A percentile compares a stretch with the other conserved stretches of the same genome.
phyloP scores from a whole-genome alignment of 2,329 filamentous ascomycete species.

The Clonostachys byssicola region DNA sequence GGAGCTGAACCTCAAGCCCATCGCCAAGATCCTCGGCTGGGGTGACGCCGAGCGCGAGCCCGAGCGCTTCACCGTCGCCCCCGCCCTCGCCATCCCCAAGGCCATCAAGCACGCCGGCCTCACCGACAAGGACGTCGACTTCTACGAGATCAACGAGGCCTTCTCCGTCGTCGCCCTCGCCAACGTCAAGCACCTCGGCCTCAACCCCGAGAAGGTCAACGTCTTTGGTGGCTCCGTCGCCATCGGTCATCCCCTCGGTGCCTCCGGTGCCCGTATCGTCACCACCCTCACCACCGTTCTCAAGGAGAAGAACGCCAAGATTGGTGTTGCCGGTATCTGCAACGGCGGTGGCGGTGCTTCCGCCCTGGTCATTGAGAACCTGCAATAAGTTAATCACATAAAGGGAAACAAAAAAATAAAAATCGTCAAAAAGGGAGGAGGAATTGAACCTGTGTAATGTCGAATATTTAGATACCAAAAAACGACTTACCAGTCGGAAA shows the following conservation, averaged over 20 bases:
- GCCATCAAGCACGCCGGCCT: slow-evolving; percentile 92
- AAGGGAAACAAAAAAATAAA: slow-evolving; percentile 5
- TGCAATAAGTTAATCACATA: slow-evolving; percentile 26
- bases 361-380: slow-evolving; percentile 82
- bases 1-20: slow-evolving; percentile 83
- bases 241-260: slow-evolving; percentile 91
- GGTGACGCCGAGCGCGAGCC: slow-evolving; percentile 89
- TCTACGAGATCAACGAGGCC: slow-evolving; percentile 98
- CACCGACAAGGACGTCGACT: slow-evolving; percentile 73
- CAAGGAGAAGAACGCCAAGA: slow-evolving; percentile 86
- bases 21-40: slow-evolving; percentile 97
- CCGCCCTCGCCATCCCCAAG: slow-evolving; percentile 92
- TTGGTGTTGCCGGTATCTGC: slow-evolving; percentile 93
- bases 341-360: slow-evolving; percentile 96
- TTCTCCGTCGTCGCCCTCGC: slow-evolving; percentile 95
- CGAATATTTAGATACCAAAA: no score
- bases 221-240: slow-evolving; percentile 93
- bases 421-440: no score
- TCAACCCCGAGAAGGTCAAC: slow-evolving; percentile 86
- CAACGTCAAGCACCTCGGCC: slow-evolving; percentile 85
- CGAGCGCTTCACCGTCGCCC: slow-evolving; percentile 92
- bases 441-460: no score
- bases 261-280: slow-evolving; percentile 89
- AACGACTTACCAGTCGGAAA: no score
- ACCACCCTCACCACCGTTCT: slow-evolving; percentile 86